Conservation (phyloP, 345 rosid genomes). For the Viola odorata region DNA sequence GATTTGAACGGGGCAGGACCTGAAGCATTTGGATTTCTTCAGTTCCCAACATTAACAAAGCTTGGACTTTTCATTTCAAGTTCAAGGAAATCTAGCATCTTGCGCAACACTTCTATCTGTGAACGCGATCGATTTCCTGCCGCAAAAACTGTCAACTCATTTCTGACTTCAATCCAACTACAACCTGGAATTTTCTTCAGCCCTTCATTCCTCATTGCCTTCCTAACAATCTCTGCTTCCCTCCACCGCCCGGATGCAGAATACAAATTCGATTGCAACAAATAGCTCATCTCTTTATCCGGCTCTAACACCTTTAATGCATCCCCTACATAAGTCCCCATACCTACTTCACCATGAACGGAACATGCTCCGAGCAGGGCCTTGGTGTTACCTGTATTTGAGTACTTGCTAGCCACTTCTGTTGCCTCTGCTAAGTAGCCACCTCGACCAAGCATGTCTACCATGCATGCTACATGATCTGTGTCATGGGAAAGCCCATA, state of each 20-base stretch:
- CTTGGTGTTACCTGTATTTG: conserved; percentile 23
- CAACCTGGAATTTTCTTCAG: conserved; percentile 67
- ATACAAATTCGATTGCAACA: conserved; percentile 60
- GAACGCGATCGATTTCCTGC: conserved; percentile 41
- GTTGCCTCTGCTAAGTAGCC: conserved; percentile 56
- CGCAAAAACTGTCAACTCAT: conserved; percentile 40
- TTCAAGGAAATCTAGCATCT: conserved; percentile 33
- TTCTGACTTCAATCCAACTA: conserved; percentile 74
- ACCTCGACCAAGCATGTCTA: conserved; percentile 73
- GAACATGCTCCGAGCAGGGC: conserved; percentile 63
- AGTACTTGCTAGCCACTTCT: conserved; percentile 33
- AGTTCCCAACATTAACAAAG: conserved; percentile 9
- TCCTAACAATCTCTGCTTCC: conserved; percentile 69
- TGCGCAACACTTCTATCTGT: conserved; percentile 27
- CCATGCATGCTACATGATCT: conserved; percentile 67
- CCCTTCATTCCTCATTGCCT: conserved; percentile 54
- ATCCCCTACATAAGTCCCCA: conserved; percentile 43
- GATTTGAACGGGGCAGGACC: too few relatives aligned
- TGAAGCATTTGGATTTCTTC: neutral
- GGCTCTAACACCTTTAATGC: conserved; percentile 33
- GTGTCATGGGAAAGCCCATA: conserved; percentile 39
- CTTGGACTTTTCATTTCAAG: conserved; percentile 42
- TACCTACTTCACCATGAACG: conserved; percentile 31
- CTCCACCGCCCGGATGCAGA: conserved; percentile 59
- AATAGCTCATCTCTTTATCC: conserved; percentile 53